Evolutionary conservation across 2,329 filamentous ascomycete genomes (phyloP).

Genomic region (Ceratocystis destructans): DNA sequence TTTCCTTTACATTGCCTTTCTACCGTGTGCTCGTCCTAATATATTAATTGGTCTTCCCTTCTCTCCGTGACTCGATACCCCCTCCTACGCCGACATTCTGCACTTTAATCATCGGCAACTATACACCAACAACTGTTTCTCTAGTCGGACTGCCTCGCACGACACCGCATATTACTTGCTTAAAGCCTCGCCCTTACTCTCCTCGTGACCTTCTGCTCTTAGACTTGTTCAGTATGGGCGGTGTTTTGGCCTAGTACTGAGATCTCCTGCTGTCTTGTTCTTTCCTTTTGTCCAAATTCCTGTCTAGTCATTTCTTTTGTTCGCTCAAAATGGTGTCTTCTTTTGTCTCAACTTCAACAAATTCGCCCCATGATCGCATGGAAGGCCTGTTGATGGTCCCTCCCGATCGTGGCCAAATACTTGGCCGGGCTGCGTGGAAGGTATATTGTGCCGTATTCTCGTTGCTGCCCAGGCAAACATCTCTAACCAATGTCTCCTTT

Average conservation of each 20-base stretch:
- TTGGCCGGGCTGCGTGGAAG: constrained; percentile 40
- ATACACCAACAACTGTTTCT: background rate
- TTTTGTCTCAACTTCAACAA: background rate
- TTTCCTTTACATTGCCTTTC: background rate
- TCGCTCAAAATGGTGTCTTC: constrained; percentile 3
- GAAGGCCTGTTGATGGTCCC: constrained; percentile 38
- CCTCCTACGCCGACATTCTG: background rate
- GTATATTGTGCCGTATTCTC: constrained; percentile 24
- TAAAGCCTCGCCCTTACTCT: background rate
- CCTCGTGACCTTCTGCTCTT: background rate
- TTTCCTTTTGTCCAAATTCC: background rate
- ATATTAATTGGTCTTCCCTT: background rate
- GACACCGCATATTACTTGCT: background rate
- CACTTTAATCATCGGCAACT: background rate
- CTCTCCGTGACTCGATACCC: background rate
- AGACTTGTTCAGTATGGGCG: constrained; percentile 27
- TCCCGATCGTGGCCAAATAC: constrained; percentile 37
- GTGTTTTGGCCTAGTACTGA: constrained; percentile 63
- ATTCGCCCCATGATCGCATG: constrained; percentile 26
- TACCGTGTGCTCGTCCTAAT: background rate
- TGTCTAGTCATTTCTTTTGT: background rate
- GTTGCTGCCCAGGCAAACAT: background rate
- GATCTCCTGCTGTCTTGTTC: background rate
- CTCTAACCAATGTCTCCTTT: constrained; percentile 15
- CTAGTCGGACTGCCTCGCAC: background rate